phyloP scores from a whole-genome alignment of 768 basidiomycete species.

The Psilocybe cubensis region DNA sequence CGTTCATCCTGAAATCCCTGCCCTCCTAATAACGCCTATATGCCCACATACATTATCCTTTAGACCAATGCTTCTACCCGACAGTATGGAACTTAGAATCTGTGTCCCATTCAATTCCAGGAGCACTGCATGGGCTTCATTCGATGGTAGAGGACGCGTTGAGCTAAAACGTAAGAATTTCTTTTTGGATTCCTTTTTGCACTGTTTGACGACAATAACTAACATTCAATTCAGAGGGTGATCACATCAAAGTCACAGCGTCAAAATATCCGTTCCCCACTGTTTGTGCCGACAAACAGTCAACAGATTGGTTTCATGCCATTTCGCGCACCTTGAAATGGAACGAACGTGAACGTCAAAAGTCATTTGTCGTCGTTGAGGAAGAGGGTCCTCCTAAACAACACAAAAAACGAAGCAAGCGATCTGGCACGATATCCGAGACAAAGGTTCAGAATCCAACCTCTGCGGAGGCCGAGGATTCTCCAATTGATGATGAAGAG shows the following conservation, averaged over 20 bases:
- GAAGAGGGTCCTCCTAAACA: constrained; percentile 62
- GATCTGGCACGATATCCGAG: constrained; percentile 18
- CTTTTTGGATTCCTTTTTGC: not conserved
- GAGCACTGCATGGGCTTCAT: constrained; percentile 98
- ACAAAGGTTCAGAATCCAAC: constrained; percentile 8
- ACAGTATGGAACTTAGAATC: constrained; percentile 97
- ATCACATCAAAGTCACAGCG: constrained; percentile 97
- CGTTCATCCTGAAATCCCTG: constrained; percentile 97
- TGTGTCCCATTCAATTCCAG: constrained; percentile 99
- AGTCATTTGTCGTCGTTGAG: constrained; percentile 98
- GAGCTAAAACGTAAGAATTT: constrained; percentile 84
- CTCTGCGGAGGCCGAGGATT: constrained; percentile 30
- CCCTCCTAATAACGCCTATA: constrained; percentile 94
- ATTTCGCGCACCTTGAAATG: constrained; percentile 97
- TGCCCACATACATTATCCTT: constrained; percentile 99
- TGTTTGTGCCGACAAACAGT: constrained; percentile 96
- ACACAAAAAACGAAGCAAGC: constrained; percentile 29
- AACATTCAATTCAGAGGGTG: constrained; percentile 73
- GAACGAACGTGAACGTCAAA: constrained; percentile 99
- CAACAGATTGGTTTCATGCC: constrained; percentile 98
- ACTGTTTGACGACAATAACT: constrained; percentile 5
- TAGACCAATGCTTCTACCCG: constrained; percentile 97
- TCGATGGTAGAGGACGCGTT: constrained; percentile 95
- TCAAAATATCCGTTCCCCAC: constrained; percentile 99
- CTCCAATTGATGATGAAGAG: constrained; percentile 47